Conservation (phyloP, 148 eudicot species). For the Beta vulgaris region DNA sequence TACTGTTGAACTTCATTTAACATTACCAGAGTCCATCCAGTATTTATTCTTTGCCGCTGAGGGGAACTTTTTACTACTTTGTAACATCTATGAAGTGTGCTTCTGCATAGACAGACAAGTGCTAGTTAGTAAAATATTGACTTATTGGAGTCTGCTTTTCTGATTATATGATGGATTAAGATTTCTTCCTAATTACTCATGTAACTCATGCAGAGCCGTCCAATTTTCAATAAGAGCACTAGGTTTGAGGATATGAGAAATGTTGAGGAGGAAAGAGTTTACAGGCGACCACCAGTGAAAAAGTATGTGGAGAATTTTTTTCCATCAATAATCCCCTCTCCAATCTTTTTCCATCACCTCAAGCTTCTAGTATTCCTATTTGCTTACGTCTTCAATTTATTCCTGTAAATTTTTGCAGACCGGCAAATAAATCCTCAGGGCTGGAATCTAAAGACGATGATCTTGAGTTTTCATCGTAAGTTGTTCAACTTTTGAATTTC, state of each 20-base stretch:
- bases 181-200: background rate
- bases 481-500: background rate
- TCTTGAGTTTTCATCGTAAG: constrained; percentile 75
- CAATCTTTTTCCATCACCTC: background rate
- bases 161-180: background rate
- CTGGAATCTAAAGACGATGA: constrained; percentile 74
- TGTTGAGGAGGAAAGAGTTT: constrained; percentile 71
- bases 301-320: constrained; percentile 36
- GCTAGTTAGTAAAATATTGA: background rate
- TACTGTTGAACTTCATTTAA: background rate
- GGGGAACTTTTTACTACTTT: too few relatives aligned
- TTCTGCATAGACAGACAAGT: background rate
- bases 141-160: background rate
- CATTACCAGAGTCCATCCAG: too few relatives aligned
- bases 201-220: constrained; percentile 70
- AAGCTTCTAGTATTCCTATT: background rate
- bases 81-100: background rate
- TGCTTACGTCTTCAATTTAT: constrained; percentile 1
- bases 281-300: constrained; percentile 60
- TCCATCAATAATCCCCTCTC: background rate
- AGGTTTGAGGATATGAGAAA: constrained; percentile 95
- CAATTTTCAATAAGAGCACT: constrained; percentile 94
- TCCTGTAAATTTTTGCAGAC: constrained; percentile 43
- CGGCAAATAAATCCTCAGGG: constrained; percentile 56
- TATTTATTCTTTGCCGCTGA: too few relatives aligned